Evolutionary conservation across 108 stramenopile species (phyloP).

Genomic region (Nannochloropsis salina): DNA sequence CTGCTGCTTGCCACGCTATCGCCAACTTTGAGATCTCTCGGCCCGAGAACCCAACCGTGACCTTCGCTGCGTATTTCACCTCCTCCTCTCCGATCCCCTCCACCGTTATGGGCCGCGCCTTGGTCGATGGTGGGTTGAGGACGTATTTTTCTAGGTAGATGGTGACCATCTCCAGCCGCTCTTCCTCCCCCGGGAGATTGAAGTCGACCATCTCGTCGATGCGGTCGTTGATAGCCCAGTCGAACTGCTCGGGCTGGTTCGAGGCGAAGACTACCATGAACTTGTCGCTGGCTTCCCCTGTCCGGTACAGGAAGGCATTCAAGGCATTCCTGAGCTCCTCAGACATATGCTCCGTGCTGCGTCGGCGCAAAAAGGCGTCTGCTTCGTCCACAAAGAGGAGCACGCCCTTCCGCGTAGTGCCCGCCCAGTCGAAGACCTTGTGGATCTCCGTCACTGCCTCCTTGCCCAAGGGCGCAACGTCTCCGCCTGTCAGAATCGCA

Average conservation of each 20-base stretch:
- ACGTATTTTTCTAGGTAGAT: conserved; percentile 95
- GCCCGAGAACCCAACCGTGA: conserved; percentile 47
- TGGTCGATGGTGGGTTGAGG: conserved; percentile 51
- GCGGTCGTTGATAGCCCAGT: conserved; percentile 95
- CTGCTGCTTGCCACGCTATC: conserved; percentile 97
- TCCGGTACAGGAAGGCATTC: conserved; percentile 94
- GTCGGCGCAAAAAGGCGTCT: conserved; percentile 85
- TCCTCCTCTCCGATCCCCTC: conserved; percentile 30
- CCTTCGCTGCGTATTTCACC: conserved; percentile 35
- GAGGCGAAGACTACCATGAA: conserved; percentile 99
- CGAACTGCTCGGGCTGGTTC: conserved; percentile 96
- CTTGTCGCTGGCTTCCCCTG: conserved; percentile 73
- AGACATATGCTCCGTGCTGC: conserved; percentile 76
- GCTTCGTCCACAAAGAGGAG: conserved; percentile 98
- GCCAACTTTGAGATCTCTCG: conserved; percentile 96
- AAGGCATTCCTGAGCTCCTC: conserved; percentile 97
- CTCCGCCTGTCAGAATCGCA: conserved; percentile 97
- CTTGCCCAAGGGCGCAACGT: conserved; percentile 93
- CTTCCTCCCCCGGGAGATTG: conserved; percentile 72
- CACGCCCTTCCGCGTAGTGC: conserved; percentile 80
- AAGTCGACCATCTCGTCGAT: conserved; percentile 99
- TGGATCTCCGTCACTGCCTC: conserved; percentile 99
- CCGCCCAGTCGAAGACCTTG: conserved; percentile 97
- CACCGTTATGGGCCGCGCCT: conserved; percentile 45
- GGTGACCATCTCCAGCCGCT: conserved; percentile 82